These are phyloP conservation scores for Verticillium alfalfae DNA, from an alignment of 2,329 filamentous ascomycete species.

Conservation along the genomic window DNA sequence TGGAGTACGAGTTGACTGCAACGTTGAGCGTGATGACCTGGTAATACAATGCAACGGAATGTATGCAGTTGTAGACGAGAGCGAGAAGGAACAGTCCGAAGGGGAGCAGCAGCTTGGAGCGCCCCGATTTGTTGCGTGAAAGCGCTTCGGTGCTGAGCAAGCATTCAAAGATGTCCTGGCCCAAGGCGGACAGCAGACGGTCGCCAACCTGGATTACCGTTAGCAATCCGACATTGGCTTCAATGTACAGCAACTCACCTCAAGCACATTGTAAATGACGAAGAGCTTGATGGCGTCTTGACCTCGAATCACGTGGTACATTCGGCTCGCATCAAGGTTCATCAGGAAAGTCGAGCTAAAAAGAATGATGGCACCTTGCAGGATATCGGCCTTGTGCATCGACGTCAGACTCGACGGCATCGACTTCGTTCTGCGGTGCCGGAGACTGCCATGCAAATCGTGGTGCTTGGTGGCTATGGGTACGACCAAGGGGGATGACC, in stretches of 20 bases:
- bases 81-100: conserved; percentile 88
- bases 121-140: conserved; percentile 78
- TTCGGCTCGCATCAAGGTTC: conserved; percentile 88
- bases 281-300: conserved; percentile 98
- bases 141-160: conserved; percentile 90
- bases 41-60: conserved; percentile 87
- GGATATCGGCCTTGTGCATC: conserved; percentile 89
- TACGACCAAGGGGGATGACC: conserved; percentile 1
- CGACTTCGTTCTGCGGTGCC: conserved; percentile 74
- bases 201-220: conserved; percentile 59
- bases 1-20: conserved; percentile 97
- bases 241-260: conserved; percentile 42
- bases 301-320: conserved; percentile 96
- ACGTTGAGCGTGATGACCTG: conserved; percentile 98
- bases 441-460: conserved; percentile 26
- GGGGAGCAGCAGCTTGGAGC: conserved; percentile 84
- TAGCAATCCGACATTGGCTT: background rate
- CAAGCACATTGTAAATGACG: conserved; percentile 96
- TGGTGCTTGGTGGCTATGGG: conserved; percentile 5
- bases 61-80: conserved; percentile 79
- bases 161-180: conserved; percentile 94
- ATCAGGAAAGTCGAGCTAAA: conserved; percentile 80
- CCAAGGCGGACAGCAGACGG: conserved; percentile 81
- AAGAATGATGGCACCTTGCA: conserved; percentile 85
- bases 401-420: conserved; percentile 78